phyloP scores from a whole-genome alignment of 495 filamentous ascomycete genomes.

The Penicillium herquei region DNA sequence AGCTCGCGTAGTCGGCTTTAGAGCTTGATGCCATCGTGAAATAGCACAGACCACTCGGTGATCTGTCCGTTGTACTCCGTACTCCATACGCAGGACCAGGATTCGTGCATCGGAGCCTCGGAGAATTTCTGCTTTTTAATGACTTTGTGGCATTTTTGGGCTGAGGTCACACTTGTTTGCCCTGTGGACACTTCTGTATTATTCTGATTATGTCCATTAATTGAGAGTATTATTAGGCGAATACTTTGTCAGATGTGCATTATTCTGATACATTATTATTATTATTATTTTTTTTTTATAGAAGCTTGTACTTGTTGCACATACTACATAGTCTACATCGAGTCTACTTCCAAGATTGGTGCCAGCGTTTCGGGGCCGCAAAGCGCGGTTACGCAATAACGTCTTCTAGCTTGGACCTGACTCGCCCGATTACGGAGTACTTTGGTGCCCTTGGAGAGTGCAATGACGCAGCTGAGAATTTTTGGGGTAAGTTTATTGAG shows the following conservation, averaged over 20 bases:
- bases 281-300: too few relatives aligned
- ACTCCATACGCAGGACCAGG: constrained; percentile 5
- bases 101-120: constrained; percentile 22
- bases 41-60: constrained; percentile 20
- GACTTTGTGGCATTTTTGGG: background rate
- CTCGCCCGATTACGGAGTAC: background rate
- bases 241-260: too few relatives aligned
- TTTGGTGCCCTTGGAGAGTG: background rate
- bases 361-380: constrained; percentile 17
- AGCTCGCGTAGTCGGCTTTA: background rate
- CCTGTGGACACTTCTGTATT: background rate
- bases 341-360: background rate
- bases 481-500: constrained; percentile 1
- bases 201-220: background rate
- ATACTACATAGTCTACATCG: too few relatives aligned
- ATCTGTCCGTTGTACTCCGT: constrained; percentile 8
- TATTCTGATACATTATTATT: too few relatives aligned
- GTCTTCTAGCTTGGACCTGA: constrained; percentile 1
- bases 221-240: background rate
- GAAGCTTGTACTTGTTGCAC: too few relatives aligned
- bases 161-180: background rate
- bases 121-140: background rate
- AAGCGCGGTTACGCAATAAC: constrained; percentile 29
- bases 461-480: constrained; percentile 6
- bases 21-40: constrained; percentile 25